Evolutionary conservation across 106 monocot species (phyloP), one percentile per base, ranked within the genome.

Genomic region (Platanthera zijinensis): DNA sequence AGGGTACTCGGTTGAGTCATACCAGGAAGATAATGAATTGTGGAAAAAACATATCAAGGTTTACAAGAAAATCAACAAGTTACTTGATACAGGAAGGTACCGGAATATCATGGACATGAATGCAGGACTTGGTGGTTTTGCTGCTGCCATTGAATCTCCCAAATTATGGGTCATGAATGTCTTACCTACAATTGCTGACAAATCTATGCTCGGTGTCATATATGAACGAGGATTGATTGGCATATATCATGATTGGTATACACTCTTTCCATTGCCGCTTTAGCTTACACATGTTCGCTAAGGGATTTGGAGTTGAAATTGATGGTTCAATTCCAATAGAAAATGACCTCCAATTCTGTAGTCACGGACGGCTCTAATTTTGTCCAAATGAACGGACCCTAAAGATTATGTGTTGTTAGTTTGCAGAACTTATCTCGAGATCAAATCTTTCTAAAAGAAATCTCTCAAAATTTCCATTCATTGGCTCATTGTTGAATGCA

Each of bases 81-180:
- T 80, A 49, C 66, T 80, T 70, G 75, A 75, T 48, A 80, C 80
- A 7, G 80, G 80, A 53, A 80, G 80, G 69, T 80, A 80, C 45
- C 61, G 80, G 52, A 80, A 80, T 75, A 69, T 80, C n/a, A 80
- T 80, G 80, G 80, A 80, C 62, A 80, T 80, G 80, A 80, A 80
- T 75, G 80, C 80, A 75, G 75, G 69, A 6, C 51, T 80, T 10
- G 80, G 80, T 15, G 75, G 80, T 48, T 80, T 80, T 21, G 80
- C 80, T 80, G 80, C 80, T 25, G 69, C 54, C 8, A 74, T 80
- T 69, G 80, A 80, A 57, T 75, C 75, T 69, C 14, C 80, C 11
- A 68, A 75, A 48, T 53, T 75, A 28, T 80, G 80, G 80, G 80
- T 80, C 32, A 80, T 80, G 80, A 80, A 80, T 48, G 80, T 75